Percentiles rank a stretch among this genome's conserved stretches.
Evolutionary conservation across 345 rosid species (phyloP).

Genomic region (Brassica cretica): DNA sequence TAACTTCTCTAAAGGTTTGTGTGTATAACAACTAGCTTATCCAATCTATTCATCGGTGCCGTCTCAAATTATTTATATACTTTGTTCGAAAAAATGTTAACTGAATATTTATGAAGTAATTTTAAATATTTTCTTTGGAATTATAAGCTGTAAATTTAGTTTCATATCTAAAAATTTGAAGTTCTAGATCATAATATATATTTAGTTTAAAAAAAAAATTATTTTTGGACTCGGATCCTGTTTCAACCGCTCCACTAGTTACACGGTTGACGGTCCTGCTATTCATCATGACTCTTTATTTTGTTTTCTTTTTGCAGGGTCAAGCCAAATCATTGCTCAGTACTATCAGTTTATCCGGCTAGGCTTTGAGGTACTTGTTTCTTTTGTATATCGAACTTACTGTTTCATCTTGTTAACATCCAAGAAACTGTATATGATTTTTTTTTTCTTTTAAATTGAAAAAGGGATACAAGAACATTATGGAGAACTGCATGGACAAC

Average conservation of each 20-base stretch:
- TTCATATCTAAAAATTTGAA: no score
- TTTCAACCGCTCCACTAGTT: no score
- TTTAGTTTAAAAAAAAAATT: no score
- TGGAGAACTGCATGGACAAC: conserved; percentile 60
- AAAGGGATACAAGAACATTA: conserved; percentile 71
- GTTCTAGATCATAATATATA: no score
- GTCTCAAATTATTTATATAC: no score
- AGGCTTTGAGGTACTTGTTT: conserved; percentile 63
- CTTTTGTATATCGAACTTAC: neutral
- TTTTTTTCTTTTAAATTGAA: neutral
- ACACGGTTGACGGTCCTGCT: no score
- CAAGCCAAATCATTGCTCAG: neutral
- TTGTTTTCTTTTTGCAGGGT: neutral
- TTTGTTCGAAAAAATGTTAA: no score
- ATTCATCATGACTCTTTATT: neutral
- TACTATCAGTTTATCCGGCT: conserved; percentile 70
- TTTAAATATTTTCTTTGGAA: no score
- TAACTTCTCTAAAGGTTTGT: conserved; percentile 78
- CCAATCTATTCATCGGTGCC: neutral
- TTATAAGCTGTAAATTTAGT: no score
- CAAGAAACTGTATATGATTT: neutral
- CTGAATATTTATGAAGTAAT: no score
- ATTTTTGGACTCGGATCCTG: no score
- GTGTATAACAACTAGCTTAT: neutral
- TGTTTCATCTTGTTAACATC: neutral